Conservation (phyloP, 2,329 filamentous ascomycete genomes). For the Capronia epimyces region DNA sequence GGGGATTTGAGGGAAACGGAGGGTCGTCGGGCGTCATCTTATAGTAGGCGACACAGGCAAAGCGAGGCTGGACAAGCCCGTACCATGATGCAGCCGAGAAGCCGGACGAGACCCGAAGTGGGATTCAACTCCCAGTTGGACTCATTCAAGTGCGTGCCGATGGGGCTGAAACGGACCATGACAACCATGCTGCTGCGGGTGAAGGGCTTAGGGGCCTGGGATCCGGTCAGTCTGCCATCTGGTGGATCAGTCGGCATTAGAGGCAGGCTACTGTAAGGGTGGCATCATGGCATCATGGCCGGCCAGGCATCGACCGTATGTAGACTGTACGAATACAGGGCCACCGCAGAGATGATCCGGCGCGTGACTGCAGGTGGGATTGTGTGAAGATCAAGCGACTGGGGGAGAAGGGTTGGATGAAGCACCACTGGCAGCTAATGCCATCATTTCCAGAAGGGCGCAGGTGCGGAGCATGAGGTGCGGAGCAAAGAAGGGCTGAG, state of each 20-base stretch:
- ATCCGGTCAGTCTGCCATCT: not conserved
- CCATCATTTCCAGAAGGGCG: no score
- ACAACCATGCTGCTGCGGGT: not conserved
- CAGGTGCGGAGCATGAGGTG: no score
- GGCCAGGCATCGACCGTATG: no score
- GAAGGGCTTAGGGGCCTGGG: not conserved
- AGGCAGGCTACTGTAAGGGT: not conserved
- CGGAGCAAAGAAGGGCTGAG: no score
- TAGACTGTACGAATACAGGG: no score
- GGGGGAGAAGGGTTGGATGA: no score
- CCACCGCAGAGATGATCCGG: no score
- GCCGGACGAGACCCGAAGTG: slow-evolving; percentile 1
- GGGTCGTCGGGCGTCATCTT: slow-evolving; percentile 13
- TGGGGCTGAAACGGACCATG: not conserved
- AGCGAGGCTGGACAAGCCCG: slow-evolving; percentile 9
- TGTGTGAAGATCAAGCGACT: no score
- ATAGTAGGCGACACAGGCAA: not conserved
- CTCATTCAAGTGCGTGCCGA: not conserved
- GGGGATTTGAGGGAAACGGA: not conserved
- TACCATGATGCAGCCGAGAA: slow-evolving; percentile 12
- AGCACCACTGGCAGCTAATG: no score
- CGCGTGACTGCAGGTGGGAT: no score
- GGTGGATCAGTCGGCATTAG: not conserved
- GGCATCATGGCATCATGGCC: no score
- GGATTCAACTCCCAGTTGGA: not conserved